phyloP scores from a whole-genome alignment of 306 rosid genomes.

The Pyrus betulifolia region DNA sequence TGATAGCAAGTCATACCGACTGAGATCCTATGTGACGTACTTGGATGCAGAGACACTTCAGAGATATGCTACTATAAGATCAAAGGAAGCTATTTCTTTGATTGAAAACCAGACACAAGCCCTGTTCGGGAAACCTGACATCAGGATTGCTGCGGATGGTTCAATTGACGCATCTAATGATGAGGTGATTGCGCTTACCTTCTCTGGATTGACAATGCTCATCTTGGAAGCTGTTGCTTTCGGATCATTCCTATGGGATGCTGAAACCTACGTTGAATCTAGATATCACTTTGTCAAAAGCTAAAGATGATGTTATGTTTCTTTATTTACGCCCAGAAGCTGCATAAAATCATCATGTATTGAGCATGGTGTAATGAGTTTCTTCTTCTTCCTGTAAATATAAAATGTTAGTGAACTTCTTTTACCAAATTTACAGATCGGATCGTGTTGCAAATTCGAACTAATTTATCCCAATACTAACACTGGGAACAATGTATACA shows the following conservation, averaged over 20 bases:
- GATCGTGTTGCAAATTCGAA: neutral
- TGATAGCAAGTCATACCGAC: constrained; percentile 37
- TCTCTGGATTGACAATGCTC: constrained; percentile 72
- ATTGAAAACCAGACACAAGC: constrained; percentile 95
- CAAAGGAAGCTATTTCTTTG: constrained; percentile 89
- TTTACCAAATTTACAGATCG: neutral
- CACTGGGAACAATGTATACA: neutral
- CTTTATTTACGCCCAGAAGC: neutral
- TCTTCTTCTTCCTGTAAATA: constrained; percentile 3
- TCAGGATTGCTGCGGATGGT: constrained; percentile 57
- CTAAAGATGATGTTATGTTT: constrained; percentile 19
- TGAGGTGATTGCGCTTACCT: constrained; percentile 51
- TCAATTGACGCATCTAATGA: constrained; percentile 58
- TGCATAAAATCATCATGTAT: constrained; percentile 23
- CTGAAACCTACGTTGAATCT: constrained; percentile 74
- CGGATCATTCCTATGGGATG: constrained; percentile 85
- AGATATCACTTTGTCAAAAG: constrained; percentile 60
- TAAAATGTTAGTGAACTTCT: neutral
- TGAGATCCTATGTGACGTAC: constrained; percentile 79
- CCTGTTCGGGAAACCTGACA: constrained; percentile 76
- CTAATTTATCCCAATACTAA: neutral
- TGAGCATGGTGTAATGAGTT: neutral
- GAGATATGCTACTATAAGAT: constrained; percentile 76
- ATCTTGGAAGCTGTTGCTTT: constrained; percentile 81
- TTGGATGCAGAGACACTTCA: constrained; percentile 79